phyloP scores from a whole-genome alignment of 2,329 filamentous ascomycete species.

The Alternaria solani region DNA sequence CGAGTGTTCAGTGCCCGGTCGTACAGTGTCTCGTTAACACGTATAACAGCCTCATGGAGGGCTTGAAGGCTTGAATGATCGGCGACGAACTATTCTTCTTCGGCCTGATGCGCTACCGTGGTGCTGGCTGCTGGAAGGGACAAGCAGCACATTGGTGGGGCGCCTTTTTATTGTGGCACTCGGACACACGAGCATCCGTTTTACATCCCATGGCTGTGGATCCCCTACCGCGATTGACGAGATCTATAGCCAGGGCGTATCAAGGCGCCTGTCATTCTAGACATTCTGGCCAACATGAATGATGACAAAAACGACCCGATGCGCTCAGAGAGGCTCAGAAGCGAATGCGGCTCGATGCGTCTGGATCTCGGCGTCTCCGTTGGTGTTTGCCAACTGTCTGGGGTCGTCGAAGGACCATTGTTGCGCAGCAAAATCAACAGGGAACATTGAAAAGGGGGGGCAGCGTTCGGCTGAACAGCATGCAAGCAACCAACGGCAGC shows the following conservation, averaged over 20 bases:
- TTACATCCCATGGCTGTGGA: constrained; percentile 23
- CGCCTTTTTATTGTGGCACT: constrained; percentile 7
- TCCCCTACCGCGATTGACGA: constrained; percentile 22
- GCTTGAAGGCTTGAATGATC: constrained; percentile 24
- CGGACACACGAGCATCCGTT: constrained; percentile 21
- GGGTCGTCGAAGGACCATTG: constrained; percentile 13
- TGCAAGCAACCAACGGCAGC: constrained; percentile 19
- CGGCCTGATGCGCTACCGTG: constrained; percentile 16
- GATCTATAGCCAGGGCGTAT: constrained; percentile 19
- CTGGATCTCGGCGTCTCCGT: constrained; percentile 28
- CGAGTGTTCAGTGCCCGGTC: constrained; percentile 2
- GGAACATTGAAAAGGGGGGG: constrained; percentile 18
- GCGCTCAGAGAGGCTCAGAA: constrained; percentile 2
- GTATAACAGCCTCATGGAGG: constrained; percentile 10
- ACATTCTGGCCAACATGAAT: background rate
- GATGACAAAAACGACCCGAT: constrained; percentile 15
- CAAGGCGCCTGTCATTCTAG: constrained; percentile 32
- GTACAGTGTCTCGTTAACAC: constrained; percentile 1
- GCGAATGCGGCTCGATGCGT: constrained; percentile 12
- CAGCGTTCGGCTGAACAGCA: constrained; percentile 32
- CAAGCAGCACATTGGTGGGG: constrained; percentile 19
- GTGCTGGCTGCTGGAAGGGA: constrained; percentile 22
- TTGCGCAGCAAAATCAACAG: constrained; percentile 14
- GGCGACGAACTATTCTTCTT: constrained; percentile 31
- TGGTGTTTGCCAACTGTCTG: constrained; percentile 23